Base-by-base conservation (phyloP, 306 rosid genomes). In the Lathyrus oleraceus region DNA sequence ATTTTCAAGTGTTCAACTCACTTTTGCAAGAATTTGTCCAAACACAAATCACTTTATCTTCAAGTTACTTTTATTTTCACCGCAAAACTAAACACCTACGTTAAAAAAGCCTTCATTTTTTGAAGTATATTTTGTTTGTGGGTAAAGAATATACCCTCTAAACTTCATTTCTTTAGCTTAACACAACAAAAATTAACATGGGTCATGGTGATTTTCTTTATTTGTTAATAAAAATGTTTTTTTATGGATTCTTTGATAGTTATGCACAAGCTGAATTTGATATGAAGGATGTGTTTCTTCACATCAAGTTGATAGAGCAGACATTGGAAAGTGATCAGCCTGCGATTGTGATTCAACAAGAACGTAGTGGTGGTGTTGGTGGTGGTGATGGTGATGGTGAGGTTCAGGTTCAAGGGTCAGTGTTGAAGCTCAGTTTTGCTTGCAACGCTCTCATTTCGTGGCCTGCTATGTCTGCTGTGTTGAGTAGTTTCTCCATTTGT, bases 281-380 rank as follows among this genome's bases (percentile, higher is more conserved):
- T 28, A 94, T 94, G 92, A 94, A 88, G 81, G 99, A 94, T 62
- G 96, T 94, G 70, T 91, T 94, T 91, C 89, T 91, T 51, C 99
- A 94, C 78, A 84, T 94, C 36, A 94, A 91, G 78, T 76, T 91
- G 83, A 84, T 91, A 61, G 98, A 94, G 77, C 95, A 94, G 75
- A 83, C 90, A n/a, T 78, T 91, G 4, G 81, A 52, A 62, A 88
- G 85, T 51, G 98, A 89, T 39, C 84, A 88, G 36, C 96, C 95
- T 51, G 92, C 89, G 3, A 87, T 94, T 58, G 61, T 90, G 78
- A 85, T 88, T 77, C 97, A 94, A 70, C 96, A 90, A 61, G 88
- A 81, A 36, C 64, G 82, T 12, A 85, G 76, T 40, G 64, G 74
- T 17, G 73, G 40, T 15, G 66, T 8, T 69, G 61, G 74, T n/a